A percentile compares a stretch with the other conserved stretches of the same genome.
phyloP scores from a whole-genome alignment of 2,329 filamentous ascomycete species.

The Pseudocercospora vitis region DNA sequence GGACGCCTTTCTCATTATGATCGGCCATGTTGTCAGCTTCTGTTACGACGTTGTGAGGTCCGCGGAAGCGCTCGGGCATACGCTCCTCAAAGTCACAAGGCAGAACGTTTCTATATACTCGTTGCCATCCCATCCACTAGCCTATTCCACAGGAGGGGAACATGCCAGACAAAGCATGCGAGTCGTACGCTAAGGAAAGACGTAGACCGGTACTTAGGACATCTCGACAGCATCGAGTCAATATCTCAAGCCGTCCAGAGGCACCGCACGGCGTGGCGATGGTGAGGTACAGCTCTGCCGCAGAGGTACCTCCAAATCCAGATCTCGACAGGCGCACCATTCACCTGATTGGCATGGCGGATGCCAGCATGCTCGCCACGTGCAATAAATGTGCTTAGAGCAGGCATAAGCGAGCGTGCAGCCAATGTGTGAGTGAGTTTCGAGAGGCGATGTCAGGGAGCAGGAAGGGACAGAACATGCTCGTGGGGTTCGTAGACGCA shows the following conservation, averaged over 20 bases:
- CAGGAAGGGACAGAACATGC: background rate
- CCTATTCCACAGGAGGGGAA: conserved; percentile 1
- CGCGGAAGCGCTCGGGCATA: background rate
- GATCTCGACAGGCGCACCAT: background rate
- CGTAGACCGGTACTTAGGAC: background rate
- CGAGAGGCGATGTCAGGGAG: background rate
- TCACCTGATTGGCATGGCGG: background rate
- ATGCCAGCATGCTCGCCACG: background rate
- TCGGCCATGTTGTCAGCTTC: conserved; percentile 8
- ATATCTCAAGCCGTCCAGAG: background rate
- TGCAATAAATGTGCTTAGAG: background rate
- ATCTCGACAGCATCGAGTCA: conserved; percentile 1
- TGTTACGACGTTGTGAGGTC: background rate
- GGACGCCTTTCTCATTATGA: conserved; percentile 18
- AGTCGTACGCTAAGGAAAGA: background rate
- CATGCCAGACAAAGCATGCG: background rate
- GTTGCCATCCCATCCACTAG: background rate
- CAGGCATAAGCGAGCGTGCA: background rate
- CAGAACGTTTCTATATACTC: conserved; percentile 1
- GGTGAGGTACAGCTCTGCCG: background rate
- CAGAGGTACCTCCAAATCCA: background rate
- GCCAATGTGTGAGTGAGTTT: background rate
- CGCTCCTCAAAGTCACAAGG: background rate
- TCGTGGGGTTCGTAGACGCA: background rate
- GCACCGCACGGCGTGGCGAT: background rate